Evolutionary conservation across 2,329 filamentous ascomycete species (phyloP).

Genomic region (Claviceps sorghi): DNA sequence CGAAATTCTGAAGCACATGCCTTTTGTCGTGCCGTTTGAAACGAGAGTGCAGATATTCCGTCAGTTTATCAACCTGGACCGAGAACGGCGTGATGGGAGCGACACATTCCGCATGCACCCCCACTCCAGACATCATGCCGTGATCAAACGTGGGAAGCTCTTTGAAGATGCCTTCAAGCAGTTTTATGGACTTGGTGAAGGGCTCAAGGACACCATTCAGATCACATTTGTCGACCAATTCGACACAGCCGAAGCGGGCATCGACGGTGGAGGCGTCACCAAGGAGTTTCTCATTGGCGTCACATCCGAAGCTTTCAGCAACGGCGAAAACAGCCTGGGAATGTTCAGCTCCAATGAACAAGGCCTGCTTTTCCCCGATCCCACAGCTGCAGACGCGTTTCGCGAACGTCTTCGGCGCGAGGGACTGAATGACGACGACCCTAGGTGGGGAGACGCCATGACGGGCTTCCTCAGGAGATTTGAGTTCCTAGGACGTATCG

Average conservation of each 20-base stretch:
- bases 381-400: conserved; percentile 56
- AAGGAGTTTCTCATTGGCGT: conserved; percentile 92
- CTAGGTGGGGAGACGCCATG: conserved; percentile 43
- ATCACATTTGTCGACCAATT: conserved; percentile 95
- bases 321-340: conserved; percentile 26
- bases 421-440: conserved; percentile 36
- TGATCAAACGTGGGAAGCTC: conserved; percentile 61
- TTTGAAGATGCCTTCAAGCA: conserved; percentile 77
- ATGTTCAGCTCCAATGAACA: conserved; percentile 77
- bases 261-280: conserved; percentile 91
- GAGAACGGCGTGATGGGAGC: conserved; percentile 12
- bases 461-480: conserved; percentile 55
- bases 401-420: conserved; percentile 40
- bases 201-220: conserved; percentile 85
- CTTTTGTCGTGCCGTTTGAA: conserved; percentile 88
- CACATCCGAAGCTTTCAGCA: conserved; percentile 67
- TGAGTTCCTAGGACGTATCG: conserved; percentile 82
- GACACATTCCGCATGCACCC: conserved; percentile 5
- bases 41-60: conserved; percentile 86
- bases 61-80: conserved; percentile 74
- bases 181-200: conserved; percentile 69
- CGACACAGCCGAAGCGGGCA: conserved; percentile 73
- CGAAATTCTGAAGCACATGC: conserved; percentile 89
- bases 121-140: conserved; percentile 54
- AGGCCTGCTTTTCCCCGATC: conserved; percentile 80